A percentile compares a stretch with the other conserved stretches of the same genome.
phyloP scores from a whole-genome alignment of 2,329 filamentous ascomycete species.

The Neoascochyta sp. region DNA sequence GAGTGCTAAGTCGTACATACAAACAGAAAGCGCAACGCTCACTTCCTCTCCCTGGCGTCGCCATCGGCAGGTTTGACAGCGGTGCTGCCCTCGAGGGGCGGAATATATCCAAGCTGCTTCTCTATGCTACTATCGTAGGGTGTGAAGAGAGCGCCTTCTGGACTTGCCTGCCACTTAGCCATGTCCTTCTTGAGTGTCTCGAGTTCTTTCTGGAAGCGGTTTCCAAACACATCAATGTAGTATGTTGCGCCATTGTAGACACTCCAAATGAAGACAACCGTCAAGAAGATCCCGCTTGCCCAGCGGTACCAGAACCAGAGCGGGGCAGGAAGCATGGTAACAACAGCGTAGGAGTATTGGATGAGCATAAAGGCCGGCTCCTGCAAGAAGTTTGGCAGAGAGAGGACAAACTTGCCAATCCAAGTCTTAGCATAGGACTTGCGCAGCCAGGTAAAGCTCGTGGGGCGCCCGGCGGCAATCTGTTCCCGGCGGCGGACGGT shows the following conservation, averaged over 20 bases:
- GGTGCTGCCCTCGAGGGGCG: slow-evolving; percentile 29
- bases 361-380: slow-evolving; percentile 94
- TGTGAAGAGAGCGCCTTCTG: slow-evolving; percentile 22
- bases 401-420: slow-evolving; percentile 81
- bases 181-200: slow-evolving; percentile 87
- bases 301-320: slow-evolving; percentile 90
- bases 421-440: slow-evolving; percentile 84
- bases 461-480: slow-evolving; percentile 91
- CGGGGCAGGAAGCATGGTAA: slow-evolving; percentile 92
- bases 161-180: slow-evolving; percentile 69
- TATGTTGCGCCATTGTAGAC: slow-evolving; percentile 96
- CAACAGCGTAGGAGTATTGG: slow-evolving; percentile 83
- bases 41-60: slow-evolving; percentile 19
- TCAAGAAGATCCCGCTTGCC: slow-evolving; percentile 73
- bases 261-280: slow-evolving; percentile 85
- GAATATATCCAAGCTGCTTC: slow-evolving; percentile 27
- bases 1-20: too few relatives aligned
- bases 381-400: slow-evolving; percentile 70
- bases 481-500: slow-evolving; percentile 91
- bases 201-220: slow-evolving; percentile 92
- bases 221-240: slow-evolving; percentile 98
- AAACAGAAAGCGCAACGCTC: too few relatives aligned
- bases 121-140: slow-evolving; percentile 17
- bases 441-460: slow-evolving; percentile 95
- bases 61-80: slow-evolving; percentile 17